A percentile compares a stretch with the other conserved stretches of the same genome.
These are phyloP conservation scores for Pseudoperonospora humuli DNA, from an alignment of 352 stramenopile genomes.

Conservation along the genomic window DNA sequence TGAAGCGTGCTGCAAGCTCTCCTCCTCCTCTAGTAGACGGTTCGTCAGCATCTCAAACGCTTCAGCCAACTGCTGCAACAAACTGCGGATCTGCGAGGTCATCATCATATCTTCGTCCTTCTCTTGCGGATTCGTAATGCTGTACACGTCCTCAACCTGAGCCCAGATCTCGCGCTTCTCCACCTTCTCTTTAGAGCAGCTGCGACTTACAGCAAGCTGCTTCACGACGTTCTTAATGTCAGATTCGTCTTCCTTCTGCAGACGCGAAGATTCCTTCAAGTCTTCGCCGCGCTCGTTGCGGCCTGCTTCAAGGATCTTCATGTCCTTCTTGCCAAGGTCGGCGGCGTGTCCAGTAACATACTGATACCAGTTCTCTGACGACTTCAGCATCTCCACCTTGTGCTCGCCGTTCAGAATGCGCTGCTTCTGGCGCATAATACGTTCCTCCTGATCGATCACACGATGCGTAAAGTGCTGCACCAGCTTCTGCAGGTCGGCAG, in stretches of 20 bases:
- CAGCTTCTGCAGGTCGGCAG: slow-evolving; percentile 78
- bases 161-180: slow-evolving; percentile 83
- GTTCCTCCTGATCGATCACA: slow-evolving; percentile 85
- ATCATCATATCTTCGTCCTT: slow-evolving; percentile 91
- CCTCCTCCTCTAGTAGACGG: slow-evolving; percentile 76
- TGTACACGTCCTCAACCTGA: slow-evolving; percentile 81
- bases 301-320: slow-evolving; percentile 64
- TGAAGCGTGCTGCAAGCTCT: slow-evolving; percentile 76
- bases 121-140: slow-evolving; percentile 69
- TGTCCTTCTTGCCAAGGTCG: slow-evolving; percentile 80
- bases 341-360: slow-evolving; percentile 72
- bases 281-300: slow-evolving; percentile 62
- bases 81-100: slow-evolving; percentile 82
- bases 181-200: slow-evolving; percentile 64
- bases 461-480: slow-evolving; percentile 87
- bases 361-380: slow-evolving; percentile 84
- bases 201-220: slow-evolving; percentile 52
- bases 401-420: slow-evolving; percentile 84
- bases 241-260: slow-evolving; percentile 77
- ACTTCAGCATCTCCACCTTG: slow-evolving; percentile 89
- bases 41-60: slow-evolving; percentile 86
- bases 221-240: slow-evolving; percentile 71
- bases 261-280: slow-evolving; percentile 67
- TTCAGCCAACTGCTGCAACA: slow-evolving; percentile 79
- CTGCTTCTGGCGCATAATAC: slow-evolving; percentile 88